Base-by-base conservation (phyloP, 139 green algal species). In the Ettlia oleoabundans region DNA sequence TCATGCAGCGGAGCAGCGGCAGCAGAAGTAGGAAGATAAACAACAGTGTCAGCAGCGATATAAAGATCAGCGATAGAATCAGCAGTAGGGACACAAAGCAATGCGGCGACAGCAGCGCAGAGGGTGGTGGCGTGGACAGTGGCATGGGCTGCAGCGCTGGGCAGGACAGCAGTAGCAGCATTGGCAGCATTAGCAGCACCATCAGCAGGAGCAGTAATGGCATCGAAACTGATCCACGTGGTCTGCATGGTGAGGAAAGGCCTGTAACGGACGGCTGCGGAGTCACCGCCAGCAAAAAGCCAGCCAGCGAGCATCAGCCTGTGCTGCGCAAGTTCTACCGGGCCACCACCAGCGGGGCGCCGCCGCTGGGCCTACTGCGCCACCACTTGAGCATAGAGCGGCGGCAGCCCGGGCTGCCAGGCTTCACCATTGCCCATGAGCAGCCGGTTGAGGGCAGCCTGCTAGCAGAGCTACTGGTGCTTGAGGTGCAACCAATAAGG, bases 391-490 rank as follows among this genome's bases (percentile, higher is more conserved):
- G 70, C 1, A 61, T 85, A 4, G 30, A 52, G 33, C 77, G 84
- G 70, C 84, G 83, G 13, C 51, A 21, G 24, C 37, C 52, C 4
- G 87, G 90, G 0, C 82, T 90, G 76, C 80, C 86, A 41, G 35
- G 71, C n/a, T 89, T 92, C 85, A 92, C 88, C 2, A 51, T 88
- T 5, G 84, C 89, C 15, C 65, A 83, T n/a, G 76, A 73, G 2
- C 24, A 51, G 8, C 51, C 35, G 52, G 52, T 71, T 26, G 71
- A 52, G 37, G 82, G 40, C 75, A 80, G 61, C 47, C 43, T 55
- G 67, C 41, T 33, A 5, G 85, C 83, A 61, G 87, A 92, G 82
- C 82, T 96, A 77, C 42, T 84, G 26, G 80, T 95, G 18, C 37
- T 91, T 61, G 24, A 89, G 70, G 88, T 91, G 41, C 10, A 30